phyloP scores from a whole-genome alignment of 805 yeast genomes.

The Saccharomycopsis synnaedendra region DNA sequence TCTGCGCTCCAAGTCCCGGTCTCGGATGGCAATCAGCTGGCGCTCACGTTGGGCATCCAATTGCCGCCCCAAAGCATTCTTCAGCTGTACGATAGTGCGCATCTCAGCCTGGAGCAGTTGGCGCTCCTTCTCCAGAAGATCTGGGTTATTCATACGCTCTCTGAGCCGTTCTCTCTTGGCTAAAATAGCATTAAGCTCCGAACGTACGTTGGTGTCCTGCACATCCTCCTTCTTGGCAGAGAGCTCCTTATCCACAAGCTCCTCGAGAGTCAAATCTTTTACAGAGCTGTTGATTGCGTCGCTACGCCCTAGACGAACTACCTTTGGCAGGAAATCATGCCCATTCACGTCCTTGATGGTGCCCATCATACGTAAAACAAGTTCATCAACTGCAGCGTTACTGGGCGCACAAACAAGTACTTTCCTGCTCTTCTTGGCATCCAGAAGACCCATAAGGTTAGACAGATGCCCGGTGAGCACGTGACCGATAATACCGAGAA shows the following conservation, averaged over 20 bases:
- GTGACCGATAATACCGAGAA: slow-evolving; percentile 81
- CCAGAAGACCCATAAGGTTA: slow-evolving; percentile 23
- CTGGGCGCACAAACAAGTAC: slow-evolving; percentile 94
- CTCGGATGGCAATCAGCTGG: slow-evolving; percentile 55
- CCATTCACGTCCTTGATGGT: slow-evolving; percentile 59
- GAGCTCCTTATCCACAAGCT: slow-evolving; percentile 57
- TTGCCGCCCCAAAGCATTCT: slow-evolving; percentile 60
- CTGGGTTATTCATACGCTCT: slow-evolving; percentile 23
- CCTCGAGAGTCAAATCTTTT: slow-evolving; percentile 75
- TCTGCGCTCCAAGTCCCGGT: slow-evolving; percentile 67
- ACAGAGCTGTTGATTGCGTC: slow-evolving; percentile 83
- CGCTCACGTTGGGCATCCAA: slow-evolving; percentile 74
- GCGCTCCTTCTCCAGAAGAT: slow-evolving; percentile 31
- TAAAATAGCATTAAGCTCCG: slow-evolving; percentile 39
- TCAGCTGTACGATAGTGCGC: slow-evolving; percentile 44
- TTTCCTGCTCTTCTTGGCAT: slow-evolving; percentile 30
- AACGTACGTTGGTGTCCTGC: slow-evolving; percentile 25
- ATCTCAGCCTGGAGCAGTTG: slow-evolving; percentile 35
- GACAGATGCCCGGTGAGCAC: slow-evolving; percentile 35
- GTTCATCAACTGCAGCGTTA: slow-evolving; percentile 97
- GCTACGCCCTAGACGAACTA: slow-evolving; percentile 82
- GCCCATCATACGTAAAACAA: slow-evolving; percentile 66
- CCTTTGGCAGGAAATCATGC: slow-evolving; percentile 39
- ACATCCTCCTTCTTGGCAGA: slow-evolving; percentile 27
- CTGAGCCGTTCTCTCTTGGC: slow-evolving; percentile 47